A percentile compares a stretch with the other conserved stretches of the same genome.
Conservation (phyloP, 441 rosid species). For the Syzygium syzygioides region DNA sequence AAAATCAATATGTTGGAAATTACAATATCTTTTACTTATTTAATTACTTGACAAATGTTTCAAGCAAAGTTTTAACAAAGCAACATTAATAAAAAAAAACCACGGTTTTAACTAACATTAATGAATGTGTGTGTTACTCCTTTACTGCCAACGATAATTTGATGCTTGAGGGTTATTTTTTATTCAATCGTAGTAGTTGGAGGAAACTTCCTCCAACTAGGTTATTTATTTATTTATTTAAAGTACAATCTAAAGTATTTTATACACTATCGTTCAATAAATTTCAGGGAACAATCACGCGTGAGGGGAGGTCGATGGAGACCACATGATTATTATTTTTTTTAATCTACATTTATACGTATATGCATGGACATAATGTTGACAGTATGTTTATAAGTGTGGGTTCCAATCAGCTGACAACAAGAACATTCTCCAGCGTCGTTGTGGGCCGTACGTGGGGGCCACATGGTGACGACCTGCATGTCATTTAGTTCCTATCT, state of each 20-base stretch:
- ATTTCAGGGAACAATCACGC: not conserved
- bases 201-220: not conserved
- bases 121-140: not conserved
- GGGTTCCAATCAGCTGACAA: not conserved
- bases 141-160: not conserved
- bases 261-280: not conserved
- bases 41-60: not conserved
- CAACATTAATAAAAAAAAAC: not conserved
- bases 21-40: not conserved
- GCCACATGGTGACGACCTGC: not conserved
- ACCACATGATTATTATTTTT: not conserved
- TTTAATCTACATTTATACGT: not conserved
- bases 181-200: not conserved
- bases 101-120: not conserved
- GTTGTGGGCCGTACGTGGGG: not conserved
- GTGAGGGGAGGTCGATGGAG: not conserved
- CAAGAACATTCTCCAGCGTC: not conserved
- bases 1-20: not conserved
- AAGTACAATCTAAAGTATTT: not conserved
- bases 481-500: not conserved
- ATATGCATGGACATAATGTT: not conserved
- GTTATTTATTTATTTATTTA: not conserved
- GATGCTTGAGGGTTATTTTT: not conserved
- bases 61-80: not conserved
- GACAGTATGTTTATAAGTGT: not conserved